Evolutionary conservation across 345 rosid species (phyloP).

Genomic region (Orychophragmus violaceus): DNA sequence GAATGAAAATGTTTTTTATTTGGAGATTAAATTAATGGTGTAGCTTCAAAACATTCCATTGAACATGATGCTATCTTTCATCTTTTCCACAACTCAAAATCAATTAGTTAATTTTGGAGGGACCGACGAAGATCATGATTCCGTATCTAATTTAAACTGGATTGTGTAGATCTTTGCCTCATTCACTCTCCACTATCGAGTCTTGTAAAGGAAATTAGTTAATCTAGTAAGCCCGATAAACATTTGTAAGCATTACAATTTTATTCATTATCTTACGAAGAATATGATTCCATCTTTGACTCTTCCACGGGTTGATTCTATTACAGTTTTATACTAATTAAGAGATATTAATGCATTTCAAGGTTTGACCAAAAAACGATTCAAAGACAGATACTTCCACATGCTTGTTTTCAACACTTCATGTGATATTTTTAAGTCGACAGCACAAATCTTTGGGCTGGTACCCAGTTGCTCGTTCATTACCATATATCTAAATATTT

Average conservation of each 20-base stretch:
- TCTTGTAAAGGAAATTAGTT: not conserved
- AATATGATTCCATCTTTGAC: not conserved
- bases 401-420: not conserved
- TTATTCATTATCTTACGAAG: not conserved
- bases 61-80: slow-evolving; percentile 14
- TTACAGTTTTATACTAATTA: too few species aligned
- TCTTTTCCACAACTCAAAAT: not conserved
- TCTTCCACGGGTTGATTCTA: not conserved
- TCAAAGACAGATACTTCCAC: not conserved
- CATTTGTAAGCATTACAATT: slow-evolving; percentile 2
- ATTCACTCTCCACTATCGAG: not conserved
- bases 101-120: not conserved
- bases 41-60: not conserved
- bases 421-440: not conserved
- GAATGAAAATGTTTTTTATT: not conserved
- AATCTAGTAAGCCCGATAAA: not conserved
- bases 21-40: not conserved
- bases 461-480: not conserved
- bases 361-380: too few species aligned
- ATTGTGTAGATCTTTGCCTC: not conserved
- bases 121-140: not conserved
- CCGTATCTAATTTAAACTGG: not conserved
- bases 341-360: too few species aligned
- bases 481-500: too few species aligned
- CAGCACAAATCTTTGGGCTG: not conserved